Evolutionary conservation across 2,329 filamentous ascomycete species (phyloP), one percentile per base, ranked within the genome.

Genomic region (Fusarium temperatum): DNA sequence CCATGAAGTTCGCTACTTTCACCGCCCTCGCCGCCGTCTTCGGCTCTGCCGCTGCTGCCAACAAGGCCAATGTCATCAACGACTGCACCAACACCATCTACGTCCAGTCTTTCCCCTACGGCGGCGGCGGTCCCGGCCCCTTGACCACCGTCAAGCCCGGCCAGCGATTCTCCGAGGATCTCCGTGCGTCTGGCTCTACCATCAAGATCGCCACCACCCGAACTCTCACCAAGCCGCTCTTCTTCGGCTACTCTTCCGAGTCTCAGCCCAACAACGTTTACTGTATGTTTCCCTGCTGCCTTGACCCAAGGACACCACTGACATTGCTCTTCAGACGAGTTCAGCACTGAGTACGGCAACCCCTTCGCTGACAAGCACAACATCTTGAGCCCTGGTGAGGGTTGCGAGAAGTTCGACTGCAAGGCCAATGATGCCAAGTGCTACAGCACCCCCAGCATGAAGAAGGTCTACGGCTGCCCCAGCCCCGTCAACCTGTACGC

Each of bases 191-290:
- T 28, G 84, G 84, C 35, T 85, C 83, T 57, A 85, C 84, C 55
- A 74, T 85, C 51, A 85, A 85, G 79, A 78, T 85, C 61, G 82
- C 81, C 39, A 83, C 75, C 44, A 81, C 77, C 70, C 82, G 78
- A 78, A 81, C 80, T 28, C 80, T 85, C 12, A 70, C 68, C 56
- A 72, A 54, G 30, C 83, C 83, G 3, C 80, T 85, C 10, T 84
- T 84, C 79, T 82, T 85, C 66, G 83, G 83, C 53, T 85, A 85
- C 76, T 84, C 83, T 1, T 84, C 83, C 69, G 74, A 74, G 54
- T 58, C 65, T 5, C 80, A 79, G 72, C 81, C 81, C 10, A 70
- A 83, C 77, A 80, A 82, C 42, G 81, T 80, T 59, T 85, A 84
- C 78, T 85, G 82, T 84, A 69, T 78, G 82, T 78, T 3, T 38